Percentiles rank a stretch among this genome's conserved stretches.
Evolutionary conservation across 495 filamentous ascomycete species (phyloP).

Genomic region (Parmelia sp.): DNA sequence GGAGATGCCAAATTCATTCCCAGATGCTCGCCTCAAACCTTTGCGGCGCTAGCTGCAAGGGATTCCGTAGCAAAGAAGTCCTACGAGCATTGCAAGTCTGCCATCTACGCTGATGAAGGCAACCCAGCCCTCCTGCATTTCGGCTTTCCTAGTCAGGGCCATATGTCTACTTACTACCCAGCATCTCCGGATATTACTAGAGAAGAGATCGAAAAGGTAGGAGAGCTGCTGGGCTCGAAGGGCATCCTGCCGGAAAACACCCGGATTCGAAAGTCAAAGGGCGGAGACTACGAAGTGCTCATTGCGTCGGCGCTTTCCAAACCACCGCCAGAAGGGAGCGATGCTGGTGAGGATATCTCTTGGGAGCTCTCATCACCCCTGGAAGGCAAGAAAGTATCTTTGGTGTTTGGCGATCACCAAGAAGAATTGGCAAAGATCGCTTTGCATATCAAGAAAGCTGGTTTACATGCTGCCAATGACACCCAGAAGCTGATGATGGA

Average conservation of each 20-base stretch:
- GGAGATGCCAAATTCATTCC: slow-evolving; percentile 95
- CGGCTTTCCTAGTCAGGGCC: slow-evolving; percentile 74
- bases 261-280: slow-evolving; percentile 65
- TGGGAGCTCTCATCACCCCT: slow-evolving; percentile 60
- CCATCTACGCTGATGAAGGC: slow-evolving; percentile 65
- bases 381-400: slow-evolving; percentile 61
- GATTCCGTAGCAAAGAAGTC: slow-evolving; percentile 61
- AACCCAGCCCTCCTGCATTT: slow-evolving; percentile 68
- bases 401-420: slow-evolving; percentile 80
- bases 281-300: slow-evolving; percentile 69
- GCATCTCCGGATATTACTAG: slow-evolving; percentile 79
- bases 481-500: slow-evolving; percentile 79
- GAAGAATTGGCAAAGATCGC: slow-evolving; percentile 77
- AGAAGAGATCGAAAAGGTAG: slow-evolving; percentile 67
- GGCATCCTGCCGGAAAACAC: slow-evolving; percentile 80
- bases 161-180: slow-evolving; percentile 90
- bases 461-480: slow-evolving; percentile 71
- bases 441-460: slow-evolving; percentile 61
- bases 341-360: slow-evolving; percentile 59
- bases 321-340: slow-evolving; percentile 55
- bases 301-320: slow-evolving; percentile 66
- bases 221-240: slow-evolving; percentile 68
- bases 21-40: slow-evolving; percentile 56
- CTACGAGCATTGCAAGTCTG: slow-evolving; percentile 43
- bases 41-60: slow-evolving; percentile 64